Evolutionary conservation across 192 early-diverging fungal species (phyloP).

Genomic region (Coemansia umbellata): DNA sequence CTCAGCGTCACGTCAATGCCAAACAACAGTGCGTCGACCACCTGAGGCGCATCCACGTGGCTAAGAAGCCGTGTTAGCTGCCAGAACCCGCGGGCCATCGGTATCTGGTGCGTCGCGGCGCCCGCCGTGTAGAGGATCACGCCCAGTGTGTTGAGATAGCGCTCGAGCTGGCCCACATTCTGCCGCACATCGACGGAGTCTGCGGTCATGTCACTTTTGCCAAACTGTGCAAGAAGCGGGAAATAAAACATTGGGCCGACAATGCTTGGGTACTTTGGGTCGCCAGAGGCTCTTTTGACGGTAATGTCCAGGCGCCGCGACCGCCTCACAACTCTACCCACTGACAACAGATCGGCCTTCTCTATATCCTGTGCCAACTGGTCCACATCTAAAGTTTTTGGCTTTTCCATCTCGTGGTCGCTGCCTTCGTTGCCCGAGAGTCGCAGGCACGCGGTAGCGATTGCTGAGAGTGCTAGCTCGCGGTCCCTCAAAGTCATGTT

Average conservation of each 20-base stretch:
- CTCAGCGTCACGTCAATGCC: slow-evolving; percentile 40
- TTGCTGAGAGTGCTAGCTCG: slow-evolving; percentile 39
- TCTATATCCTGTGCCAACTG: neutral
- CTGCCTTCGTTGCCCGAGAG: slow-evolving; percentile 8
- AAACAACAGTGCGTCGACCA: slow-evolving; percentile 41
- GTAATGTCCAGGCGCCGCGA: slow-evolving; percentile 35
- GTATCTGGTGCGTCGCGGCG: slow-evolving; percentile 26
- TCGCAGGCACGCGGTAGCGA: slow-evolving; percentile 35
- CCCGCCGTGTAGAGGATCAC: slow-evolving; percentile 34
- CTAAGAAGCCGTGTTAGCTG: slow-evolving; percentile 20
- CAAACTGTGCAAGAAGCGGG: slow-evolving; percentile 43
- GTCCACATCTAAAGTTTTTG: too few species aligned
- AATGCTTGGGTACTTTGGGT: slow-evolving; percentile 17
- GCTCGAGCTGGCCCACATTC: slow-evolving; percentile 22
- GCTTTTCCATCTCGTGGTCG: too few species aligned
- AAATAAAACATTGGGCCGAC: slow-evolving; percentile 44
- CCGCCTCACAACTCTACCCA: slow-evolving; percentile 32
- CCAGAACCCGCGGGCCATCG: slow-evolving; percentile 49
- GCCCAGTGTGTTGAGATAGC: slow-evolving; percentile 38
- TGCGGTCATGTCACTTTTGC: slow-evolving; percentile 28
- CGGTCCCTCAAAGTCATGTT: slow-evolving; percentile 38
- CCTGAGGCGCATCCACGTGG: slow-evolving; percentile 25
- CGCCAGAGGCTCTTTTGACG: neutral
- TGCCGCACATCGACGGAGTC: slow-evolving; percentile 22
- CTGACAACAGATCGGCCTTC: neutral